Base-by-base conservation (phyloP, 208 protist species). In the Porcisia deanei region DNA sequence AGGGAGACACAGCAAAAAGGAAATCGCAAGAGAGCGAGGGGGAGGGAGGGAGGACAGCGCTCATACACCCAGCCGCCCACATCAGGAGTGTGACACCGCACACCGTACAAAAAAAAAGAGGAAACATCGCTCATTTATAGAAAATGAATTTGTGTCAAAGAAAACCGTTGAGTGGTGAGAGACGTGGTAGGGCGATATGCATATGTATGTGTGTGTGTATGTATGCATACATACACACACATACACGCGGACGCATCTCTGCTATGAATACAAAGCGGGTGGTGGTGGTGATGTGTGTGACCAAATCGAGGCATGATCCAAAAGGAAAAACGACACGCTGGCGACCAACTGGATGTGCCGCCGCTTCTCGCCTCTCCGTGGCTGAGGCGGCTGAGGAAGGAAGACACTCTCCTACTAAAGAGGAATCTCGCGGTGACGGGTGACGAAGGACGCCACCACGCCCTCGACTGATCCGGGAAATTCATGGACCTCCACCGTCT, bases 391-490 rank as follows among this genome's bases (percentile, higher is more conserved):
- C n/a, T 7, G 34, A 64, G 37, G 59, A 25, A 20, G 14, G 34
- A 43, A 18, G 59, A 43, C 34, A 6, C 34, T 39, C 41, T 25
- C 39, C 52, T 68, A 54, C 78, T 86, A 94, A 61, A 94, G 79
- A 5, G 87, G 86, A 47, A 92, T 77, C 54, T 85, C 88, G 45
- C 60, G 66, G 81, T 94, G 88, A 7, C 90, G 90, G 0, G 79
- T 73, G 20, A 94, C 53, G 52, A 96, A 88, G 5, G 88, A 74
- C 12, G 82, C 66, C 64, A 96, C 70, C 41, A 82, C 80, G 39
- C 91, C 89, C 30, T 90, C 86, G 22, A 91, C 71, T 43, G 81
- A 83, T 45, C 83, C 85, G 20, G 83, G 72, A 69, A 89, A 94
- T 78, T 94, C 88, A 22, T 68, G 39, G 61, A 96, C 72, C 49